Base-by-base conservation (phyloP, 2,329 filamentous ascomycete species). In the Aspergillus sp. region DNA sequence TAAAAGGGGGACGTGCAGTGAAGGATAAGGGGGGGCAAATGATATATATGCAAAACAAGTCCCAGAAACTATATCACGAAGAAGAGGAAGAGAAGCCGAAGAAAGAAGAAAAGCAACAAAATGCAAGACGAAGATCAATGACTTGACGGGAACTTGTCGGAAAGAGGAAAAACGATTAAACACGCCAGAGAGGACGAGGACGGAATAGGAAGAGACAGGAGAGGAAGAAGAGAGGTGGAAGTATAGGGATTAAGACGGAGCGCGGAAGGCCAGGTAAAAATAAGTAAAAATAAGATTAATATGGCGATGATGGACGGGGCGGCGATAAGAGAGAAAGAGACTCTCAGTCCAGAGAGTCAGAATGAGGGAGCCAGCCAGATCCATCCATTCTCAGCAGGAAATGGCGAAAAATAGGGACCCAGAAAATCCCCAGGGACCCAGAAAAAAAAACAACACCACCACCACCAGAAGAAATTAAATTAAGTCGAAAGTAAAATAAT, bases 241-340 rank as follows among this genome's bases (percentile, higher is more conserved):
- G 48, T 47, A 60, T 58, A 58, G 55, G 19, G 38, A 57, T 38
- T 39, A 48, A 42, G 27, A 58, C 52, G 54, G 47, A 52, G 58
- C 41, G 32, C 58, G 36, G 54, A 56, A 55, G 54, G 39, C 54
- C 58, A 63, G 41, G 44, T 15, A 58, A 48, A 61, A 50, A 41
- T n/a, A 42, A 51, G 54, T 50, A 50, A 50, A 50, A 50, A 32
- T 50, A 50, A 50, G 47, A 50, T 50, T 50, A 50, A 50, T 50
- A 39, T 47, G 56, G 61, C 36, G 5, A 60, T 60, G 62, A 60
- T 58, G 58, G 55, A 17, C 49, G 53, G 51, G 48, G 59, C 58
- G 54, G 61, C 60, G 54, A 61, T 59, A 62, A 83, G 74, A 80
- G 73, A 82, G 32, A 83, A 78, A 78, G 54, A 47, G 27, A 27